Base-by-base conservation (phyloP, 140 eudicot genomes). In the Anethum foeniculum region DNA sequence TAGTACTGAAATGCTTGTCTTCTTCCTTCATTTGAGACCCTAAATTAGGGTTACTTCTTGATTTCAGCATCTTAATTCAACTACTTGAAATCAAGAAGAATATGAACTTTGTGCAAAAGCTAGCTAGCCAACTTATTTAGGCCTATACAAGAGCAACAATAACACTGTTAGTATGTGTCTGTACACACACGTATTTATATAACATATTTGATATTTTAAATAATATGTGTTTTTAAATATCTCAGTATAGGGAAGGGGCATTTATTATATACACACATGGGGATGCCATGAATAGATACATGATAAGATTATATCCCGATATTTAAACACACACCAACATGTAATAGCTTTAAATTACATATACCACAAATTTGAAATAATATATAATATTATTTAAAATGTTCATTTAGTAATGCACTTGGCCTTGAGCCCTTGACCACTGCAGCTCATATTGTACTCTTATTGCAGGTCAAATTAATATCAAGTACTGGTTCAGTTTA, bases 1-100 rank as follows among this genome's bases (percentile, higher is more conserved):
- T 91, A 12, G 52, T 47, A 43, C 88, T 51, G 91, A 87, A 87
- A 85, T 84, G 82, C 75, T 87, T 83, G 80, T 90, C 93, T 75
- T 90, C 96, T 69, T 86, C 87, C 78, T 91, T 88, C 82, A 89
- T 84, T 80, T 78, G 81, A 23, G 49, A 28, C 79, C 25, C 54
- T n/a, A 28, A 18, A 18, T 16, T 14, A 76, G 43, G 44, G 36
- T 41, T 41, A 4, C 38, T 51, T 27, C 65, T 76, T 36, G 71
- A 39, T 38, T 78, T 77, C 51, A 32, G 38, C 81, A 78, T 41
- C 21, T 30, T 65, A 2, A 48, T 48, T 12, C 54, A 15, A 48
- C 19, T 48, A 48, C 54, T 48, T 12, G 19, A 48, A 12, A 48
- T 48, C 5, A 51, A 51, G 21, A 21, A 54, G 12, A 21, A 56